Evolutionary conservation across 371 early-diverging fungal species (phyloP).

Genomic region (Enterospora canceri): DNA sequence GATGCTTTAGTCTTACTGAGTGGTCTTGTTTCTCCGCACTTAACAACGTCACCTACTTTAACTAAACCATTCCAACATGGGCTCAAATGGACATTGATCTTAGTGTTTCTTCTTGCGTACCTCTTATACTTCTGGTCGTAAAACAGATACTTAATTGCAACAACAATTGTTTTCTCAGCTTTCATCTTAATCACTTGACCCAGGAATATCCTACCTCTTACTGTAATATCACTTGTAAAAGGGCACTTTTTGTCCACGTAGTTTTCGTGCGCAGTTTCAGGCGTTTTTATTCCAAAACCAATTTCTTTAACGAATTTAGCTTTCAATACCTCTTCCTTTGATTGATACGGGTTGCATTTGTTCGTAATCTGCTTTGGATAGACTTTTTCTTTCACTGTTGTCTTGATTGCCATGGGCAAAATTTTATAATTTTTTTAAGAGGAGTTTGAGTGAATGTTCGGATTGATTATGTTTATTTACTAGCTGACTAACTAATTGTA

Average conservation of each 20-base stretch:
- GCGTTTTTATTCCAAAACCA: conserved; percentile 96
- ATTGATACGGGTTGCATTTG: conserved; percentile 62
- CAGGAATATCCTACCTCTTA: conserved; percentile 90
- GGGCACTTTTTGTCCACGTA: conserved; percentile 99
- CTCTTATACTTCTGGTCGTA: conserved; percentile 99
- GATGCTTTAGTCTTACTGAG: conserved; percentile 56
- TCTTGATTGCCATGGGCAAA: conserved; percentile 53
- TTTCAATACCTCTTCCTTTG: conserved; percentile 59
- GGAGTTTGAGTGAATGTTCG: too few relatives aligned
- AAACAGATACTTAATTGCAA: conserved; percentile 95
- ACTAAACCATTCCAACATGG: conserved; percentile 86
- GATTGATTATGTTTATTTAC: too few relatives aligned
- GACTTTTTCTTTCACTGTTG: conserved; percentile 85
- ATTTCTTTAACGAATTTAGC: conserved; percentile 73
- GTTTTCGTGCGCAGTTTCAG: conserved; percentile 76
- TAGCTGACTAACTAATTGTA: too few relatives aligned
- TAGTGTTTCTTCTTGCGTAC: conserved; percentile 99
- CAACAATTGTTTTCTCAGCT: conserved; percentile 93
- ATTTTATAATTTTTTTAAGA: too few relatives aligned
- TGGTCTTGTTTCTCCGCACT: conserved; percentile 65
- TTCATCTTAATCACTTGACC: conserved; percentile 88
- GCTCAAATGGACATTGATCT: conserved; percentile 89
- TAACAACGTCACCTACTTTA: conserved; percentile 76
- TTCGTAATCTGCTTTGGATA: conserved; percentile 70
- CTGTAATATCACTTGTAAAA: conserved; percentile 89